Evolutionary conservation across 164 flowering plant species (phyloP).

Genomic region (Echeveria elegans): DNA sequence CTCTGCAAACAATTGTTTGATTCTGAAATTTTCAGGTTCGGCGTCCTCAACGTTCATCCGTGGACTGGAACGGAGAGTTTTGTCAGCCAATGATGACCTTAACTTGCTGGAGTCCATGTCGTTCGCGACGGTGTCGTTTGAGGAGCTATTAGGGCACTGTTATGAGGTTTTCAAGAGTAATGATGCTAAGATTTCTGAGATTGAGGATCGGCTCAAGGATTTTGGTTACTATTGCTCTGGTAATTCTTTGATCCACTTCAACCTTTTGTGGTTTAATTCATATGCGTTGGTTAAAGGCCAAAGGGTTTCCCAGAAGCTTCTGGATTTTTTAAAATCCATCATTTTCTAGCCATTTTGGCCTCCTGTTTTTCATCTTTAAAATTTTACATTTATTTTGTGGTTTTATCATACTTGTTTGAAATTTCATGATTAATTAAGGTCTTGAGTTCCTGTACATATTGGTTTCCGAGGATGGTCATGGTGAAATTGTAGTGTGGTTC

Average conservation of each 20-base stretch:
- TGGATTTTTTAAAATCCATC: background rate
- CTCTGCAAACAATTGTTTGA: background rate
- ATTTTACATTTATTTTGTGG: too few species aligned
- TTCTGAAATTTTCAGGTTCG: slow-evolving; percentile 34
- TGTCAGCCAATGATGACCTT: slow-evolving; percentile 42
- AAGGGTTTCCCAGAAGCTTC: background rate
- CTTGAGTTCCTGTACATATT: too few species aligned
- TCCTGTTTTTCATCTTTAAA: too few species aligned
- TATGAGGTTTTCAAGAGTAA: slow-evolving; percentile 61
- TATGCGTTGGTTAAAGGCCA: too few species aligned
- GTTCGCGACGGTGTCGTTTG: slow-evolving; percentile 73
- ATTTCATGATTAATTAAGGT: too few species aligned
- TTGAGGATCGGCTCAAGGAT: slow-evolving; percentile 40
- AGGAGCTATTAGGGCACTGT: slow-evolving; percentile 83
- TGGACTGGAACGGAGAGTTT: slow-evolving; percentile 48
- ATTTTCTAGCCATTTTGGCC: too few species aligned
- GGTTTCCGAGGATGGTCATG: too few species aligned
- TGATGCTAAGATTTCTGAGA: slow-evolving; percentile 28
- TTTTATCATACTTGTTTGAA: too few species aligned
- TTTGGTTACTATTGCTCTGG: slow-evolving; percentile 47
- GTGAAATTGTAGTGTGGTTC: too few species aligned
- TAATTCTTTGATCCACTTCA: slow-evolving; percentile 5
- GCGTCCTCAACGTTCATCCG: slow-evolving; percentile 70
- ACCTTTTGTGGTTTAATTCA: background rate
- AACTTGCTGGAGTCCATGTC: slow-evolving; percentile 75